phyloP scores from a whole-genome alignment of 805 yeast species.

The Yamadazyma tumulicola region DNA sequence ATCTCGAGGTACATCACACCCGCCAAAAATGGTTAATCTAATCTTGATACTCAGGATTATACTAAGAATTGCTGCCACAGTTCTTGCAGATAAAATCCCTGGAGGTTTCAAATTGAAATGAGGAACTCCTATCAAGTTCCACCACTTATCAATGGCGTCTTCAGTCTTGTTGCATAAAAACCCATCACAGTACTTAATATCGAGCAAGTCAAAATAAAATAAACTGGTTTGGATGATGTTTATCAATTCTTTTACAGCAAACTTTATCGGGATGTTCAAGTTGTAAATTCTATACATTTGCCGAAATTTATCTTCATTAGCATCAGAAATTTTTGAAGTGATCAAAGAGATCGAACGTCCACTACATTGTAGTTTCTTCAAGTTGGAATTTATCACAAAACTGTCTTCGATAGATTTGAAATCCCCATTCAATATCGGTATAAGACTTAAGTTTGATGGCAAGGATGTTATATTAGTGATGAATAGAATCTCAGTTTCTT shows the following conservation, averaged over 20 bases:
- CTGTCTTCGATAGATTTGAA: conserved; percentile 46
- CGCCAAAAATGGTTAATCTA: conserved; percentile 41
- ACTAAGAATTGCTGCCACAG: conserved; percentile 80
- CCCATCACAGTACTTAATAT: conserved; percentile 76
- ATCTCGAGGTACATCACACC: conserved; percentile 68
- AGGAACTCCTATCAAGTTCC: conserved; percentile 66
- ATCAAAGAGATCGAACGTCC: conserved; percentile 78
- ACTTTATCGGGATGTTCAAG: conserved; percentile 49
- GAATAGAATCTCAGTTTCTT: conserved; percentile 38
- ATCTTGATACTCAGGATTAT: conserved; percentile 68
- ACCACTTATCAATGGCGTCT: conserved; percentile 72
- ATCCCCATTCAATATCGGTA: conserved; percentile 66
- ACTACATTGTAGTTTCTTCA: conserved; percentile 75
- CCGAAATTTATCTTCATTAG: conserved; percentile 77
- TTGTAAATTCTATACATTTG: conserved; percentile 62
- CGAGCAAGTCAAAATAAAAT: conserved; percentile 71
- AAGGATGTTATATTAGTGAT: conserved; percentile 81
- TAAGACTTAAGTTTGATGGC: conserved; percentile 68
- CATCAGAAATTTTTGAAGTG: conserved; percentile 63
- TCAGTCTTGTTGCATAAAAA: conserved; percentile 76
- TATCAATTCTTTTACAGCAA: conserved; percentile 73
- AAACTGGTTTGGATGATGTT: conserved; percentile 71
- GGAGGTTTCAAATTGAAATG: conserved; percentile 42
- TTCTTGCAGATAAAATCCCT: conserved; percentile 57
- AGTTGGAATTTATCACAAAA: conserved; percentile 72